phyloP scores from a whole-genome alignment of 2,329 filamentous ascomycete genomes.

The Thielaviopsis ethacetica region DNA sequence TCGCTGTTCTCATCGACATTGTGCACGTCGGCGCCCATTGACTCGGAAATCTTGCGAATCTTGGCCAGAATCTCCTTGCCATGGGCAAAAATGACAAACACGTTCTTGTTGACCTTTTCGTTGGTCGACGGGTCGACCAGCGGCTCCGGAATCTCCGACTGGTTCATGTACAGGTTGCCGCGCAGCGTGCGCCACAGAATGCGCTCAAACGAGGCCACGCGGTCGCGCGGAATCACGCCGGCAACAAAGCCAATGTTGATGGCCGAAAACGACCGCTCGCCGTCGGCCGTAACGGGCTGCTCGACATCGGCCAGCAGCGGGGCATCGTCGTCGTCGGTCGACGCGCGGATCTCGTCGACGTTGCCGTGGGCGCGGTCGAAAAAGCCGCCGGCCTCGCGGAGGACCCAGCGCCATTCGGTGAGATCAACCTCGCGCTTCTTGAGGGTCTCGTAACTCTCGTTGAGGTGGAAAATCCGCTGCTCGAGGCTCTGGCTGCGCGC shows the following conservation, averaged over 20 bases:
- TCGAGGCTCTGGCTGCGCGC: slow-evolving; percentile 88
- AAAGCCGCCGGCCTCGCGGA: slow-evolving; percentile 91
- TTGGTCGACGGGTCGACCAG: slow-evolving; percentile 86
- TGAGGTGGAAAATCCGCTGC: slow-evolving; percentile 76
- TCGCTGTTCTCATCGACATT: slow-evolving; percentile 96
- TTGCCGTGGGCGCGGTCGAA: slow-evolving; percentile 93
- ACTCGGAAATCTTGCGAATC: slow-evolving; percentile 98
- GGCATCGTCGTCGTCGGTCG: slow-evolving; percentile 79
- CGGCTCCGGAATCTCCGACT: slow-evolving; percentile 90
- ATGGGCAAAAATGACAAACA: slow-evolving; percentile 98
- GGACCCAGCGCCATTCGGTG: slow-evolving; percentile 95
- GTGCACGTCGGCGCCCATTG: slow-evolving; percentile 88
- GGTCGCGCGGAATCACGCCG: slow-evolving; percentile 83
- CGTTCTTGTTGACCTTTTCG: slow-evolving; percentile 87
- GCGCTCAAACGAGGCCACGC: slow-evolving; percentile 88
- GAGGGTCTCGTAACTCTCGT: slow-evolving; percentile 95
- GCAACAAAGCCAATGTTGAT: slow-evolving; percentile 99
- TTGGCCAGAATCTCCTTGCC: slow-evolving; percentile 97
- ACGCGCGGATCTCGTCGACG: slow-evolving; percentile 89
- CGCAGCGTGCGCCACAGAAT: slow-evolving; percentile 95
- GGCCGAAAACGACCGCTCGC: slow-evolving; percentile 75
- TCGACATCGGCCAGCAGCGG: slow-evolving; percentile 87
- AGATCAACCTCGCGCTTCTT: slow-evolving; percentile 96
- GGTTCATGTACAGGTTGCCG: slow-evolving; percentile 99
- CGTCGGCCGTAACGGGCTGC: slow-evolving; percentile 50